These are phyloP conservation scores for Trametes meyenii DNA, from an alignment of 768 basidiomycete species.

Conservation along the genomic window DNA sequence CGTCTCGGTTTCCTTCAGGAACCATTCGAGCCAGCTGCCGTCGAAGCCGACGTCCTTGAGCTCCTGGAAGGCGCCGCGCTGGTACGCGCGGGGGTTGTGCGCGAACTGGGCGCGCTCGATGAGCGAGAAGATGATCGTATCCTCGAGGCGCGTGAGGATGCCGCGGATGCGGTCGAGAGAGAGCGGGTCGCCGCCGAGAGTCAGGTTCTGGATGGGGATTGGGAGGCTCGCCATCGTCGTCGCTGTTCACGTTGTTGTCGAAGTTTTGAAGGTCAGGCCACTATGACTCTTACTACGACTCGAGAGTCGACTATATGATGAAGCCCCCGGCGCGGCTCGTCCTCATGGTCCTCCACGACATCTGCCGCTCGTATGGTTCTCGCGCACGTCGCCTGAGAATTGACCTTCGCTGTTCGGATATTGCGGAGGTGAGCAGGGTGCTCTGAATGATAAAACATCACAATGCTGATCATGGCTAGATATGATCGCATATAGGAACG, in stretches of 20 bases:
- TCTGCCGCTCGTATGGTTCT: not conserved
- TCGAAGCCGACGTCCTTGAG: slow-evolving; percentile 71
- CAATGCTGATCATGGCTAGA: not conserved
- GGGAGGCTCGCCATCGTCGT: slow-evolving; percentile 34
- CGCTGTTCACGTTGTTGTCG: not conserved
- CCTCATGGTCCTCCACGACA: not conserved
- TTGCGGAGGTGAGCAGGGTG: not conserved
- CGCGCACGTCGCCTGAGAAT: not conserved
- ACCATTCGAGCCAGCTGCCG: slow-evolving; percentile 97
- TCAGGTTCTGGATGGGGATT: slow-evolving; percentile 55
- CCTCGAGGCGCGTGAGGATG: slow-evolving; percentile 88
- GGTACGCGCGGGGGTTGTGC: slow-evolving; percentile 89
- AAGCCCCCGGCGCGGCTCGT: not conserved
- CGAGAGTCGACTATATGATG: not conserved
- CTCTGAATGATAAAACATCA: not conserved
- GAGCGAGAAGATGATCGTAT: slow-evolving; percentile 97
- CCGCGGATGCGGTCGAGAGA: slow-evolving; percentile 87
- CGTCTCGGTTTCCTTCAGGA: slow-evolving; percentile 90
- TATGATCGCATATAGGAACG: not conserved
- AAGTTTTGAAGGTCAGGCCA: not conserved
- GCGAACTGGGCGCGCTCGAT: slow-evolving; percentile 98
- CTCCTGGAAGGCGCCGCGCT: slow-evolving; percentile 76
- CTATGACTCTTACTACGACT: not conserved
- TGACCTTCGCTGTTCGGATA: not conserved
- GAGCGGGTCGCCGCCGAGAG: slow-evolving; percentile 71